Conservation (phyloP, 768 basidiomycete species). For the Rhodotorula taiwanensis region DNA sequence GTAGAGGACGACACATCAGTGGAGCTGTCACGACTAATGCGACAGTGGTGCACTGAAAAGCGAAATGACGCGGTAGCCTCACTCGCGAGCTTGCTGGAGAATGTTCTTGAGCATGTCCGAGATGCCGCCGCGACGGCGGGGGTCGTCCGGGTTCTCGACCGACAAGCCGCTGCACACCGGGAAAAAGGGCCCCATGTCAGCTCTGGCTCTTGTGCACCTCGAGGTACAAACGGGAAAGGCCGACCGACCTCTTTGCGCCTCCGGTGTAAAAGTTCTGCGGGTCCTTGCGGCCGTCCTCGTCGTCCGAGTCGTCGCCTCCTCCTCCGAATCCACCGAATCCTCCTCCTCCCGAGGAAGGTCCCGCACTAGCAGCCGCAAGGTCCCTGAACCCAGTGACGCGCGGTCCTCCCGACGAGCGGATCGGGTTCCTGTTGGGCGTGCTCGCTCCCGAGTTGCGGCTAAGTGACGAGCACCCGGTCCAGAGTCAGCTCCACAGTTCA, state of each 20-base stretch:
- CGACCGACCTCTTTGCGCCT: slow-evolving; percentile 74
- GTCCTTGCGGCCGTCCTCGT: slow-evolving; percentile 49
- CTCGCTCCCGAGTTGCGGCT: slow-evolving; percentile 11
- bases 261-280: slow-evolving; percentile 78
- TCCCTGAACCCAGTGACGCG: slow-evolving; percentile 31
- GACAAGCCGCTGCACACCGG: slow-evolving; percentile 66
- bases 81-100: slow-evolving; percentile 74
- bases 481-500: too few species aligned
- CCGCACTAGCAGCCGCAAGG: slow-evolving; percentile 4
- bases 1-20: too few species aligned
- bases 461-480: background rate
- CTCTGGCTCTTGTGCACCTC: background rate
- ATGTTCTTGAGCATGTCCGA: slow-evolving; percentile 52
- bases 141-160: slow-evolving; percentile 70
- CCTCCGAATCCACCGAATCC: background rate
- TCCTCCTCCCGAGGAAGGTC: background rate
- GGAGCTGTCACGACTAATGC: too few species aligned
- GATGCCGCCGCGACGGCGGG: slow-evolving; percentile 53
- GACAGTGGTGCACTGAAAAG: too few species aligned
- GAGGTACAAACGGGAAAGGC: background rate
- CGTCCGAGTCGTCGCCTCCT: slow-evolving; percentile 53
- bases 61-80: too few species aligned
- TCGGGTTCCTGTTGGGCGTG: slow-evolving; percentile 12
- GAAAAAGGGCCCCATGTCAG: background rate
- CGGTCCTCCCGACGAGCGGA: slow-evolving; percentile 21